Base-by-base conservation (phyloP, 2,329 filamentous ascomycete genomes). In the Diaporthe helianthi region DNA sequence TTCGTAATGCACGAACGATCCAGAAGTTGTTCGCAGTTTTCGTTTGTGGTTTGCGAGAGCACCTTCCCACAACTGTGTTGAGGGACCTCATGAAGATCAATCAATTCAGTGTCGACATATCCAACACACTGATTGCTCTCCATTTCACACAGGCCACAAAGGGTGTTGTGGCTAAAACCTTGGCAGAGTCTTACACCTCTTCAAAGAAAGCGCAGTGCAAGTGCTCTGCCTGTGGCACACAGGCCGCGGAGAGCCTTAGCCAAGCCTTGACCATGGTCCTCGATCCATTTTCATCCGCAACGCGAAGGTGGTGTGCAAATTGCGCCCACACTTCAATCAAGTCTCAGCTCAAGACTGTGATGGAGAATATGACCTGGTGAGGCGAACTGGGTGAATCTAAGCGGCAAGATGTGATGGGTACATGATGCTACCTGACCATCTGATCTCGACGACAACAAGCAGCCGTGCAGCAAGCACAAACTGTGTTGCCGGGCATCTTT, bases 211-310 rank as follows among this genome's bases (percentile, higher is more conserved):
- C 36, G 36, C 13, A 4, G 19, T 44, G 3, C 6, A 10, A n/a
- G 2, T 46, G 41, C 7, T 17, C 4, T 1, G 1, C 2, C 15
- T 41, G 15, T 41, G 4, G 26, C 26, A 19, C n/a, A 6, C 7
- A n/a, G n/a, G 7, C 7, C 13, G 4, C 12, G 3, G 0, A n/a
- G 4, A 19, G 9, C 17, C 29, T 9, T 1, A 2, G 17, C 9
- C 1, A 22, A n/a, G 3, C 9, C 5, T 24, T 13, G 38, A 15
- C 2, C 2, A 8, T 29, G 54, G n/a, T 15, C 0, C 9, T 60
- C 4, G 54, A 60, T 12, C 54, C 54, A n/a, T 46, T 60, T 6
- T 29, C 36, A 10, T 2, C 1, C 4, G 54, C 24, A 26, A 8
- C 2, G 1, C 24, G 54, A 3, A 44, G 44, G 2, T 60, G 54